Percentiles rank a stretch among this genome's conserved stretches.
Conservation (phyloP, 176 grass and related monocot species). For the Neostapfia colusana region DNA sequence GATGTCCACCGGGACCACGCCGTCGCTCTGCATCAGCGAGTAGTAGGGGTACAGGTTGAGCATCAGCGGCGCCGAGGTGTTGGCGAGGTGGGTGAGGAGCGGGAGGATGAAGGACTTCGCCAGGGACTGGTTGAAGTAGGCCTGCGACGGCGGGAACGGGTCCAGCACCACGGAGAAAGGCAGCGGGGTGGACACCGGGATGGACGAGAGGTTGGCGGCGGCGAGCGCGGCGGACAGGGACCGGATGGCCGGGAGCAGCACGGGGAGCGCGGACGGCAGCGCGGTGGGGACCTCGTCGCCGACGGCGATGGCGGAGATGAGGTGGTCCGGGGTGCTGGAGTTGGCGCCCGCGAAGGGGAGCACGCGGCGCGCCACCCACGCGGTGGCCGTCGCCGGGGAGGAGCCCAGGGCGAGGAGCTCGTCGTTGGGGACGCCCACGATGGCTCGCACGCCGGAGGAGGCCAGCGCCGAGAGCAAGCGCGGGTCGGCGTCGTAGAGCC, state of each 20-base stretch:
- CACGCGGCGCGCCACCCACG: slow-evolving; percentile 72
- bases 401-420: slow-evolving; percentile 91
- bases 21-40: slow-evolving; percentile 73
- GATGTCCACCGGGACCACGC: slow-evolving; percentile 82
- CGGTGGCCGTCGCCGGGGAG: slow-evolving; percentile 53
- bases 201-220: slow-evolving; percentile 71
- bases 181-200: slow-evolving; percentile 83
- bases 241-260: slow-evolving; percentile 78
- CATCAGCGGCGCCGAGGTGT: slow-evolving; percentile 82
- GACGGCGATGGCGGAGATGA: slow-evolving; percentile 69
- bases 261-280: slow-evolving; percentile 67
- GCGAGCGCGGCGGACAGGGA: slow-evolving; percentile 62
- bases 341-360: slow-evolving; percentile 56
- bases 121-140: slow-evolving; percentile 90
- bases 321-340: slow-evolving; percentile 19
- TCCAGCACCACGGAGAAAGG: slow-evolving; percentile 83
- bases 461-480: slow-evolving; percentile 67
- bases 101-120: slow-evolving; percentile 60
- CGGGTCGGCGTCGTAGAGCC: slow-evolving; percentile 83
- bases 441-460: slow-evolving; percentile 52
- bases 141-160: slow-evolving; percentile 89
- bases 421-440: slow-evolving; percentile 87
- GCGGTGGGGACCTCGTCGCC: slow-evolving; percentile 79
- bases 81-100: slow-evolving; percentile 70
- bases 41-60: slow-evolving; percentile 98